Percentiles rank a stretch among this genome's conserved stretches.
Evolutionary conservation across 2,329 filamentous ascomycete genomes (phyloP).

Genomic region (Ophiocordyceps robertsii): DNA sequence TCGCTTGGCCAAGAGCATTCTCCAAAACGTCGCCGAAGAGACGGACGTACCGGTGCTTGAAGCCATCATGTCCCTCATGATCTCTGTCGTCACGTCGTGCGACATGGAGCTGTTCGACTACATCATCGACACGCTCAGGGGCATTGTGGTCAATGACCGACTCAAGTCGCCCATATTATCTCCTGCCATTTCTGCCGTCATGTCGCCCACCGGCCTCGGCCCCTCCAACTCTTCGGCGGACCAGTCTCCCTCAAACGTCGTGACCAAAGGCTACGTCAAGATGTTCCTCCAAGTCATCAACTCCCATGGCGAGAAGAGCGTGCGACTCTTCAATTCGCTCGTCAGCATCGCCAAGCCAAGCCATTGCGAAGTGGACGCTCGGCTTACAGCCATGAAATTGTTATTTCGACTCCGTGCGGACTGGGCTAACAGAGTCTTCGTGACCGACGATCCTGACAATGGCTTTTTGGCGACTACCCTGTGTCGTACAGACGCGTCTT

Average conservation of each 20-base stretch:
- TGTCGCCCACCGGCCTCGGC: slow-evolving; percentile 9
- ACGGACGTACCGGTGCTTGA: slow-evolving; percentile 51
- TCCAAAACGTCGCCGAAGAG: slow-evolving; percentile 49
- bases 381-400: slow-evolving; percentile 62
- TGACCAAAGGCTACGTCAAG: slow-evolving; percentile 55
- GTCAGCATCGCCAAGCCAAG: slow-evolving; percentile 48
- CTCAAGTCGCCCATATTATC: slow-evolving; percentile 27
- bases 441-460: slow-evolving; percentile 58
- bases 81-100: slow-evolving; percentile 48
- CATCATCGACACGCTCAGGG: slow-evolving; percentile 38
- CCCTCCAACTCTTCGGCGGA: slow-evolving; percentile 12
- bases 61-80: slow-evolving; percentile 49
- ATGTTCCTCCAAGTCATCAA: slow-evolving; percentile 67
- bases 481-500: slow-evolving; percentile 46
- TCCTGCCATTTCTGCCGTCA: slow-evolving; percentile 11
- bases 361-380: slow-evolving; percentile 51
- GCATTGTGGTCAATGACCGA: slow-evolving; percentile 35
- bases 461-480: slow-evolving; percentile 60
- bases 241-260: slow-evolving; percentile 54
- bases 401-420: slow-evolving; percentile 76
- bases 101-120: slow-evolving; percentile 44
- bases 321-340: slow-evolving; percentile 47
- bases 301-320: slow-evolving; percentile 49
- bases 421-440: slow-evolving; percentile 61
- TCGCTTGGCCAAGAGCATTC: slow-evolving; percentile 45